Evolutionary conservation across 345 rosid species (phyloP).

Genomic region (Microthlaspi erraticum): DNA sequence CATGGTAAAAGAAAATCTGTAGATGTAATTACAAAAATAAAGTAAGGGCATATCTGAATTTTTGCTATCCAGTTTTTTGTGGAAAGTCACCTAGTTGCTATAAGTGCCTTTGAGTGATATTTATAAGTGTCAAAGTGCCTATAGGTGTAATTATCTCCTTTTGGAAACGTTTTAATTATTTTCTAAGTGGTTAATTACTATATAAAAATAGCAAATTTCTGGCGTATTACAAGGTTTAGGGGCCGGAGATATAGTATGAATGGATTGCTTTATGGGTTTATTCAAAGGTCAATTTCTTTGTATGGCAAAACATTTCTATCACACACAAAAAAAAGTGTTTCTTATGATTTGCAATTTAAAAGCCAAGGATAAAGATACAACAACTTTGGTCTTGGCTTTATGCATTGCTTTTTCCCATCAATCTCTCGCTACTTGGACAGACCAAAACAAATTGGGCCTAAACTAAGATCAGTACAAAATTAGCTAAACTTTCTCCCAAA

Average conservation of each 20-base stretch:
- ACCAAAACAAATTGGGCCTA: slow-evolving; percentile 20
- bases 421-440: slow-evolving; percentile 2
- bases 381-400: slow-evolving; percentile 12
- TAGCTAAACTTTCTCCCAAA: background rate
- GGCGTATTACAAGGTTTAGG: slow-evolving; percentile 24
- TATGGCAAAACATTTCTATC: slow-evolving; percentile 25
- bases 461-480: background rate
- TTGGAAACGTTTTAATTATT: slow-evolving; percentile 24
- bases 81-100: too few species aligned
- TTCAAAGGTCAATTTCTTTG: slow-evolving; percentile 35
- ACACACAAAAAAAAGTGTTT: slow-evolving; percentile 9
- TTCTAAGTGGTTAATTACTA: slow-evolving; percentile 4
- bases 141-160: too few species aligned
- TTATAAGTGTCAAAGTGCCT: too few species aligned
- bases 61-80: too few species aligned
- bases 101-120: too few species aligned
- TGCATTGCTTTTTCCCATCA: background rate
- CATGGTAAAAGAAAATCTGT: too few species aligned
- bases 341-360: slow-evolving; percentile 25
- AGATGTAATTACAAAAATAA: too few species aligned
- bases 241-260: slow-evolving; percentile 16
- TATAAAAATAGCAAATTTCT: background rate
- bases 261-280: slow-evolving; percentile 25
- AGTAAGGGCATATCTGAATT: too few species aligned
- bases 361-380: slow-evolving; percentile 26